These are phyloP conservation scores for Lachnellula arida DNA, from an alignment of 2,329 filamentous ascomycete species.

Conservation along the genomic window DNA sequence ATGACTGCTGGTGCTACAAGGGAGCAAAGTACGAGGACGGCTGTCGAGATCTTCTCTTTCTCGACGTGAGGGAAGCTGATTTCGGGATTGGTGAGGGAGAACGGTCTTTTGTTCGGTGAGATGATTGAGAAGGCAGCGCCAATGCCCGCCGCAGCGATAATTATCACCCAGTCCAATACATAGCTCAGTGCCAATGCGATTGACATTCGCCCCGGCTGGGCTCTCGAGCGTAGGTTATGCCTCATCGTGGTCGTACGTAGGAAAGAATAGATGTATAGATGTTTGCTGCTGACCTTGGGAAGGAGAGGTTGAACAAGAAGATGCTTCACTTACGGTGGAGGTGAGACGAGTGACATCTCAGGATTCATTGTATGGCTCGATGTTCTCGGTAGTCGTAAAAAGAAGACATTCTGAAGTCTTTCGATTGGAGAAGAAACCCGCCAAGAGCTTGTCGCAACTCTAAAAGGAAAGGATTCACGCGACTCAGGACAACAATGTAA, in stretches of 20 bases:
- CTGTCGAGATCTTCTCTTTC: constrained; percentile 67
- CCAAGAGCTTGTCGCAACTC: too few relatives aligned
- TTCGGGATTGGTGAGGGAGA: constrained; percentile 66
- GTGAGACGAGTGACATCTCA: too few relatives aligned
- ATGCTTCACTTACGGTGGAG: too few relatives aligned
- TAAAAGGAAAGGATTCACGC: too few relatives aligned
- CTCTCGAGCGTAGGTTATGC: constrained; percentile 11
- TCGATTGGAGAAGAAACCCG: too few relatives aligned
- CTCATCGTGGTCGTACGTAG: constrained; percentile 8
- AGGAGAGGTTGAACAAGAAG: background rate
- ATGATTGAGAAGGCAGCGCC: constrained; percentile 55
- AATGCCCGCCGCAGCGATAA: constrained; percentile 54
- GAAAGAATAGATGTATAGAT: background rate
- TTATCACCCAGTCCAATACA: constrained; percentile 68
- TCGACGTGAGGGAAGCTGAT: constrained; percentile 72
- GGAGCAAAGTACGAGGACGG: constrained; percentile 59
- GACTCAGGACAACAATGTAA: too few relatives aligned
- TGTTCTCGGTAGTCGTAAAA: too few relatives aligned
- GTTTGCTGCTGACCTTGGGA: background rate
- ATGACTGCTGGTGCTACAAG: constrained; percentile 61
- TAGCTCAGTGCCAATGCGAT: constrained; percentile 56
- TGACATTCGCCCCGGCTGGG: constrained; percentile 20
- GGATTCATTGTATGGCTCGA: too few relatives aligned
- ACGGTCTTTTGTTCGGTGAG: constrained; percentile 63
- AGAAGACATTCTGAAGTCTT: too few relatives aligned